These are phyloP conservation scores for Aspergillus fijiensis DNA, from an alignment of 2,329 filamentous ascomycete genomes.

Conservation along the genomic window DNA sequence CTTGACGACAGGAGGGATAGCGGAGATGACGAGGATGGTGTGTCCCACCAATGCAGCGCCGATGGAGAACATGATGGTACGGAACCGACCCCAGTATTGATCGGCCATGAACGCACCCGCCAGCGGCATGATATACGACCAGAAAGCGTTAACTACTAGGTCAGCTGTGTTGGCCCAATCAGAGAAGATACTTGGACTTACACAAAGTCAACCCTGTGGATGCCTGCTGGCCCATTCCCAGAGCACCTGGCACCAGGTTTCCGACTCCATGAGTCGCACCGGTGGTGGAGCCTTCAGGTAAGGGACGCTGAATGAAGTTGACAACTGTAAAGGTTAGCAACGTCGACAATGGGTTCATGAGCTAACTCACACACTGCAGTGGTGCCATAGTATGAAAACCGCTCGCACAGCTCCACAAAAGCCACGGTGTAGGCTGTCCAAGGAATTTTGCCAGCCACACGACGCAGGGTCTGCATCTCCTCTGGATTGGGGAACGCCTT, in stretches of 20 bases:
- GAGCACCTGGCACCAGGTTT: constrained; percentile 47
- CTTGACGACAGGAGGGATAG: constrained; percentile 63
- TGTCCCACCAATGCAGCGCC: constrained; percentile 65
- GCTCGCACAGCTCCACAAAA: constrained; percentile 72
- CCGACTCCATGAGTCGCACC: constrained; percentile 39
- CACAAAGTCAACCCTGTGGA: constrained; percentile 52
- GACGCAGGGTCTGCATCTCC: constrained; percentile 36
- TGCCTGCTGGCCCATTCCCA: constrained; percentile 59
- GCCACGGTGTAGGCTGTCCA: constrained; percentile 68
- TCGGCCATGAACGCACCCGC: constrained; percentile 64
- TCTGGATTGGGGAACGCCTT: constrained; percentile 30
- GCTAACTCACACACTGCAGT: constrained; percentile 59
- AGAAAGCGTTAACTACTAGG: constrained; percentile 57
- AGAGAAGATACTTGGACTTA: constrained; percentile 23
- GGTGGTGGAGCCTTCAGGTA: constrained; percentile 56
- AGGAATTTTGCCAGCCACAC: constrained; percentile 51
- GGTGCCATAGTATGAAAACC: constrained; percentile 75
- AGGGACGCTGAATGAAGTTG: constrained; percentile 61
- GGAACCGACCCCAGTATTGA: constrained; percentile 67
- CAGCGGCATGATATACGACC: constrained; percentile 61
- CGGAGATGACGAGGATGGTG: constrained; percentile 63
- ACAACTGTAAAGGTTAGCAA: constrained; percentile 43
- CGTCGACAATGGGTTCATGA: no score
- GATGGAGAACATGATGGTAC: constrained; percentile 67
- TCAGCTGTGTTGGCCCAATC: not conserved